phyloP scores from a whole-genome alignment of 805 yeast species.

The Sugiyamaella chiloensis region DNA sequence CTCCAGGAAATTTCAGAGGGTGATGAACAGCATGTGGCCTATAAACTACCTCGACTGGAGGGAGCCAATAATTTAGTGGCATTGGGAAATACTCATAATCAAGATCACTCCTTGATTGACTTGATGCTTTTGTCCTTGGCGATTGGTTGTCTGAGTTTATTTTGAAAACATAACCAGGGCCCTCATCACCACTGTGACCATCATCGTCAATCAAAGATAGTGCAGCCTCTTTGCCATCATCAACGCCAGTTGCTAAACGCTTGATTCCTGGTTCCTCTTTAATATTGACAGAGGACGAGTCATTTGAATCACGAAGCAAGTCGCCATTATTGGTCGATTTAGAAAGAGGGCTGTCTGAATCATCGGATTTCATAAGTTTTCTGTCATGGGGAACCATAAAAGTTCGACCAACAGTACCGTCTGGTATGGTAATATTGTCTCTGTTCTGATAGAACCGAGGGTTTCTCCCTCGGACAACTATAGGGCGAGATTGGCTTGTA shows the following conservation, averaged over 20 bases:
- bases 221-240: slow-evolving; percentile 4
- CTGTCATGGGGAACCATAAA: slow-evolving; percentile 2
- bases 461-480: slow-evolving; percentile 58
- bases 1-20: slow-evolving; percentile 26
- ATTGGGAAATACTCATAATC: slow-evolving; percentile 51
- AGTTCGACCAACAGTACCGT: slow-evolving; percentile 14
- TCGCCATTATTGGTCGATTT: background rate
- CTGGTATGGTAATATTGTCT: slow-evolving; percentile 45
- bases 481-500: slow-evolving; percentile 39
- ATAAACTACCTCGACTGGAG: slow-evolving; percentile 54
- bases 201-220: slow-evolving; percentile 10
- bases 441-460: slow-evolving; percentile 58
- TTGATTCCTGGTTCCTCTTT: slow-evolving; percentile 4
- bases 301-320: background rate
- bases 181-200: slow-evolving; percentile 2
- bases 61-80: slow-evolving; percentile 48
- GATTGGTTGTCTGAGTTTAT: slow-evolving; percentile 6
- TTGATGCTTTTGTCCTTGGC: slow-evolving; percentile 1
- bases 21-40: slow-evolving; percentile 56
- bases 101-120: slow-evolving; percentile 16
- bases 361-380: background rate
- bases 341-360: background rate
- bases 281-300: background rate
- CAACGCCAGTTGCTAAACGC: background rate
- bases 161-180: slow-evolving; percentile 9